These are phyloP conservation scores for Amauroascus niger DNA, from an alignment of 2,329 filamentous ascomycete genomes.

Conservation along the genomic window DNA sequence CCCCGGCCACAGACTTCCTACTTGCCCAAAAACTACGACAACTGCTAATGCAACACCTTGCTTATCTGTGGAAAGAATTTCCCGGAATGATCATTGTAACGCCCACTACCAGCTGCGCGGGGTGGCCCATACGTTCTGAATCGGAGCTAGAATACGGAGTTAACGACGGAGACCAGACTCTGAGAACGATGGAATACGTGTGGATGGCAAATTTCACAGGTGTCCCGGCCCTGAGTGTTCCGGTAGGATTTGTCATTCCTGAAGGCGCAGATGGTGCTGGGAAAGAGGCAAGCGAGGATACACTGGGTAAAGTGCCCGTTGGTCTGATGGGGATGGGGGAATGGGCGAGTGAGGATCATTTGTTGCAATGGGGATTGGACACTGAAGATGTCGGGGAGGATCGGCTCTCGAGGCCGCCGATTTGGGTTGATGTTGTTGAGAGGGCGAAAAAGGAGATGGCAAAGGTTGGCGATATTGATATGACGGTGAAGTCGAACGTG, in stretches of 20 bases:
- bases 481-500: neutral
- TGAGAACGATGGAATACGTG: slow-evolving; percentile 66
- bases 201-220: slow-evolving; percentile 71
- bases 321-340: slow-evolving; percentile 49
- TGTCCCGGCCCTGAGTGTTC: slow-evolving; percentile 58
- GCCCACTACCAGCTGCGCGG: slow-evolving; percentile 60
- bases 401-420: slow-evolving; percentile 27
- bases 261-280: slow-evolving; percentile 17
- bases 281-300: slow-evolving; percentile 24
- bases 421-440: slow-evolving; percentile 42
- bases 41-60: slow-evolving; percentile 63
- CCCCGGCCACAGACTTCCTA: slow-evolving; percentile 56
- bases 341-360: slow-evolving; percentile 44
- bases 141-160: slow-evolving; percentile 50
- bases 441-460: slow-evolving; percentile 24
- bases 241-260: slow-evolving; percentile 55
- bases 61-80: slow-evolving; percentile 54
- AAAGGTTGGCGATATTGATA: neutral
- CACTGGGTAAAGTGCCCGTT: slow-evolving; percentile 40
- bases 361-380: slow-evolving; percentile 43
- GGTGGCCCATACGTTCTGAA: slow-evolving; percentile 56
- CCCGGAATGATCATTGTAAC: slow-evolving; percentile 65
- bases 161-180: slow-evolving; percentile 56
- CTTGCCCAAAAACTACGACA: slow-evolving; percentile 60
- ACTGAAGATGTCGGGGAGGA: slow-evolving; percentile 36